These are phyloP conservation scores for Bisporella sp. DNA, from an alignment of 2,329 filamentous ascomycete genomes.

Conservation along the genomic window DNA sequence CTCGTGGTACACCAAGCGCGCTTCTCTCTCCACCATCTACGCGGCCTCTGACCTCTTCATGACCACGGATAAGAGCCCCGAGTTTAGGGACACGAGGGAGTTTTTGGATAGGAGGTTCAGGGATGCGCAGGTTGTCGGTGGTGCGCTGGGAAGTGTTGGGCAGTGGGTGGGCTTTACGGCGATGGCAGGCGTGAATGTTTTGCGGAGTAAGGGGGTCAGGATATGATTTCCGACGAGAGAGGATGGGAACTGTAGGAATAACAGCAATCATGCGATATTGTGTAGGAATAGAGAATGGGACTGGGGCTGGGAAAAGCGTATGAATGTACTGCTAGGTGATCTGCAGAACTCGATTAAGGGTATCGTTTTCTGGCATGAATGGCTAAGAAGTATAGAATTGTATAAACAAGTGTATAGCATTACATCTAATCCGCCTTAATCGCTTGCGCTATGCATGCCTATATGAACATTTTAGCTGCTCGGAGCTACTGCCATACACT, in stretches of 20 bases:
- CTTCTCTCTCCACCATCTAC: conserved; percentile 58
- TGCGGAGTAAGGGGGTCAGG: conserved; percentile 81
- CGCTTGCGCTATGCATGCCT: no score
- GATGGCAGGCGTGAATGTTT: conserved; percentile 68
- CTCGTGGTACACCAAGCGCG: conserved; percentile 77
- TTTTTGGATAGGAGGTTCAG: conserved; percentile 68
- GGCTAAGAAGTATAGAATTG: no score
- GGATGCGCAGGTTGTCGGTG: conserved; percentile 58
- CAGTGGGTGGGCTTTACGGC: conserved; percentile 82
- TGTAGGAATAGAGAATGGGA: no score
- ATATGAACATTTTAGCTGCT: no score
- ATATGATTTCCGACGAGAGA: conserved; percentile 34
- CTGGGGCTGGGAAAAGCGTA: no score
- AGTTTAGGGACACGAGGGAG: conserved; percentile 68
- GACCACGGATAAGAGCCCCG: conserved; percentile 74
- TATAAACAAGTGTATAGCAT: no score
- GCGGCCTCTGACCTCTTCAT: conserved; percentile 85
- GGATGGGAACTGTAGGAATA: not conserved
- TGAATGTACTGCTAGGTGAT: no score
- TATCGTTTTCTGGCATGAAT: no score
- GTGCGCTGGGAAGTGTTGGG: conserved; percentile 54
- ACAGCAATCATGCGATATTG: no score
- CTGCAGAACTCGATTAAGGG: no score
- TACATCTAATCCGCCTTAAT: no score
- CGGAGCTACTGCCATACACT: no score